Conservation (phyloP, 257 asterid species). For the Nicotiana otophora region DNA sequence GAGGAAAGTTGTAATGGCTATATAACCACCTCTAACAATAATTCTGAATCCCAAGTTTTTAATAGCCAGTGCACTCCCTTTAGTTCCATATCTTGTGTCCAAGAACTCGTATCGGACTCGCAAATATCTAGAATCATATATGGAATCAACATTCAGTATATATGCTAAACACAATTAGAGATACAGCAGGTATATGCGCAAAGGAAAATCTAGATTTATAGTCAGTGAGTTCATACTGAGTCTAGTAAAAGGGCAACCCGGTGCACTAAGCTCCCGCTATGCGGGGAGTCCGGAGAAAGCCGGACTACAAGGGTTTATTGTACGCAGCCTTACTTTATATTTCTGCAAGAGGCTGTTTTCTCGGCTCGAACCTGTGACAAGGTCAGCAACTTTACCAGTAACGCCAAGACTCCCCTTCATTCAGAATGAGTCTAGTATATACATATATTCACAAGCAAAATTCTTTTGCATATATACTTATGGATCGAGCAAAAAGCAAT, state of each 20-base stretch:
- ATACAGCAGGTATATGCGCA: not conserved
- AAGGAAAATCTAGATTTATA: too few relatives aligned
- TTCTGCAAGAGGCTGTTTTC: too few relatives aligned
- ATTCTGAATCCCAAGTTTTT: conserved; percentile 70
- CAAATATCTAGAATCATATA: conserved; percentile 59
- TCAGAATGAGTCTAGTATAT: too few relatives aligned
- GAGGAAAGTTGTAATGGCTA: conserved; percentile 57
- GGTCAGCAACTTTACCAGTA: too few relatives aligned
- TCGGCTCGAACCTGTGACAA: too few relatives aligned
- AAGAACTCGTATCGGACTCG: conserved; percentile 93
- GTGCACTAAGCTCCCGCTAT: not conserved
- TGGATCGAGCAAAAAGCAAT: too few relatives aligned
- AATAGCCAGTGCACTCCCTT: conserved; percentile 57
- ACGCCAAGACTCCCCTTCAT: too few relatives aligned
- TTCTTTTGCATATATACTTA: too few relatives aligned
- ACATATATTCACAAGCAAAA: too few relatives aligned
- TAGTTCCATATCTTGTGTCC: conserved; percentile 65
- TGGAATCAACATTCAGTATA: not conserved
- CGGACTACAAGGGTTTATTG: too few relatives aligned
- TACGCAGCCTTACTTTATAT: too few relatives aligned
- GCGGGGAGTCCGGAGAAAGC: accelerated
- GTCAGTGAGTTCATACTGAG: too few relatives aligned
- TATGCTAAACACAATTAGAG: not conserved
- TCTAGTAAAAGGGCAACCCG: not conserved
- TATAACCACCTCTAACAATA: conserved; percentile 73